Conservation (phyloP, 495 filamentous ascomycete species). For the Penicillium tannophilum region DNA sequence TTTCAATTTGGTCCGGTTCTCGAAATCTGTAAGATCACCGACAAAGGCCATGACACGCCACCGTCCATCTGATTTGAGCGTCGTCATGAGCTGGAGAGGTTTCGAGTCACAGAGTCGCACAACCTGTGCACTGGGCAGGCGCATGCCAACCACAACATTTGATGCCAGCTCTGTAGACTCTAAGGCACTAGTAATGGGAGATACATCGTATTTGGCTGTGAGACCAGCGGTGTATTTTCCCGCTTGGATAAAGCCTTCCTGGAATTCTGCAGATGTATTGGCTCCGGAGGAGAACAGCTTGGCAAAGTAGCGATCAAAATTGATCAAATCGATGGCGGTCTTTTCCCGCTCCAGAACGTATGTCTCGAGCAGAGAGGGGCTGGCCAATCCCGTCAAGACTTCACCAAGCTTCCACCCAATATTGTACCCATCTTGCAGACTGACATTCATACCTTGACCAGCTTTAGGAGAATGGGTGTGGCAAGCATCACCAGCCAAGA, state of each 20-base stretch:
- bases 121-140: conserved; percentile 61
- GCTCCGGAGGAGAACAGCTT: conserved; percentile 57
- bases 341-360: conserved; percentile 70
- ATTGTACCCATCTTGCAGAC: conserved; percentile 60
- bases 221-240: conserved; percentile 67
- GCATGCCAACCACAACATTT: conserved; percentile 55
- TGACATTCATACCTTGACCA: conserved; percentile 57
- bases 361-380: conserved; percentile 60
- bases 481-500: conserved; percentile 61
- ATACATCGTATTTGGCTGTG: conserved; percentile 58
- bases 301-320: conserved; percentile 70
- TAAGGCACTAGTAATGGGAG: conserved; percentile 42
- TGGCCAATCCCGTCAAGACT: conserved; percentile 60
- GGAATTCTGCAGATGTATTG: conserved; percentile 46
- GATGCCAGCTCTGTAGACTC: conserved; percentile 39
- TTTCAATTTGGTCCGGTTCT: conserved; percentile 37
- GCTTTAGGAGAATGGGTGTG: conserved; percentile 66
- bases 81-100: conserved; percentile 53
- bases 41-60: conserved; percentile 60
- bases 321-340: conserved; percentile 71
- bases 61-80: conserved; percentile 57
- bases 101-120: conserved; percentile 61
- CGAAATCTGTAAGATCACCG: conserved; percentile 55
- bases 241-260: conserved; percentile 60
- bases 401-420: conserved; percentile 79